A percentile compares a stretch with the other conserved stretches of the same genome.
Conservation (phyloP, 495 filamentous ascomycete species). For the Patellaria atrata region DNA sequence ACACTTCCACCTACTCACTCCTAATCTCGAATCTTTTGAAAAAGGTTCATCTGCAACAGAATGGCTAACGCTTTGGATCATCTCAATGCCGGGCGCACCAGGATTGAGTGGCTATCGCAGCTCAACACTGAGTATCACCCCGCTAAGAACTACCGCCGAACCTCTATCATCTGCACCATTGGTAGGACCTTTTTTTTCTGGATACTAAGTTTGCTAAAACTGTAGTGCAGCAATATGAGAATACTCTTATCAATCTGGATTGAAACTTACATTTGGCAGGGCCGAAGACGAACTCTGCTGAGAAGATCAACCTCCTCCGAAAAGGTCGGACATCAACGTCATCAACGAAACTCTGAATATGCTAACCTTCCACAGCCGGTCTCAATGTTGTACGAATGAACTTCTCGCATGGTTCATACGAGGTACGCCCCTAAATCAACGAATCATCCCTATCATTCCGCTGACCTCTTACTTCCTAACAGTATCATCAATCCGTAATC, state of each 20-base stretch:
- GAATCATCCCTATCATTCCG: too few relatives aligned
- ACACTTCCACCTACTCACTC: constrained; percentile 1
- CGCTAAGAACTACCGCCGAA: constrained; percentile 76
- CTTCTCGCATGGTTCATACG: constrained; percentile 95
- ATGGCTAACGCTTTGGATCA: constrained; percentile 68
- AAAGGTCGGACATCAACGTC: constrained; percentile 32
- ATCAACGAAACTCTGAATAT: constrained; percentile 6
- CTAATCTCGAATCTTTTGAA: not conserved
- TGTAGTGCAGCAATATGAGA: not conserved
- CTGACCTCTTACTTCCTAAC: not conserved
- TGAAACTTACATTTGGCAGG: constrained; percentile 28
- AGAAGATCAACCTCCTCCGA: constrained; percentile 88
- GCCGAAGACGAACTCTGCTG: constrained; percentile 95
- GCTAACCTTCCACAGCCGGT: constrained; percentile 42
- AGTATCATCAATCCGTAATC: constrained; percentile 91
- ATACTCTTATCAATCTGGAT: not conserved
- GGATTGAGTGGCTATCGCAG: constrained; percentile 83
- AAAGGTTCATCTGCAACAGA: constrained; percentile 8
- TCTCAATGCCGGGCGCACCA: constrained; percentile 57
- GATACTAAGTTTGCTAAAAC: not conserved
- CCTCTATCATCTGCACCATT: constrained; percentile 98
- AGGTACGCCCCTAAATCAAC: constrained; percentile 38
- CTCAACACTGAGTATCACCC: constrained; percentile 68
- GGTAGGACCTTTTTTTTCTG: constrained; percentile 33
- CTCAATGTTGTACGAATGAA: constrained; percentile 99